Percentiles rank a stretch among this genome's conserved stretches.
These are phyloP conservation scores for Microsporum audouinii DNA, from an alignment of 2,329 filamentous ascomycete genomes.

Conservation along the genomic window DNA sequence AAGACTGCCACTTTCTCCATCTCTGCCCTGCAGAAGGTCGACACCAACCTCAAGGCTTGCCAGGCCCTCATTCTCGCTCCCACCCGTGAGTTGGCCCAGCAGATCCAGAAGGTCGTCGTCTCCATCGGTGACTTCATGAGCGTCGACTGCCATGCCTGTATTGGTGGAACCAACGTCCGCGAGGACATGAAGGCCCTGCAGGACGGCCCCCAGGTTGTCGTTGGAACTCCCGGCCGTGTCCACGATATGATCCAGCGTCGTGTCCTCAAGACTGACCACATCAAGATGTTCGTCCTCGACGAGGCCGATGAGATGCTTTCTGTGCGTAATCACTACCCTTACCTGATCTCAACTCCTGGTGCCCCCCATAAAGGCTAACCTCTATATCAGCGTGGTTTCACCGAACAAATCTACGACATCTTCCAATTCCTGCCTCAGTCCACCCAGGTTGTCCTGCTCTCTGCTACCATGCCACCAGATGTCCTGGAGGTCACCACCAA, in stretches of 20 bases:
- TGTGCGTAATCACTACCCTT: slow-evolving; percentile 18
- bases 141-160: slow-evolving; percentile 96
- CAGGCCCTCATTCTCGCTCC: slow-evolving; percentile 95
- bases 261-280: slow-evolving; percentile 60
- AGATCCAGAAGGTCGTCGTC: slow-evolving; percentile 98
- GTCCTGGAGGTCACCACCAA: slow-evolving; percentile 99
- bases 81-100: slow-evolving; percentile 89
- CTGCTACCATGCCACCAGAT: slow-evolving; percentile 97
- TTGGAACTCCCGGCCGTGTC: slow-evolving; percentile 91
- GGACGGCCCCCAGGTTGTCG: slow-evolving; percentile 95
- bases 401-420: slow-evolving; percentile 99
- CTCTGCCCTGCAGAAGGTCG: slow-evolving; percentile 97
- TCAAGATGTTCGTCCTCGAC: slow-evolving; percentile 69
- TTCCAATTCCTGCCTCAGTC: slow-evolving; percentile 97
- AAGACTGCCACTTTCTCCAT: slow-evolving; percentile 99
- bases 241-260: slow-evolving; percentile 71
- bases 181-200: slow-evolving; percentile 97
- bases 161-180: slow-evolving; percentile 93
- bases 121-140: slow-evolving; percentile 99
- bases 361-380: background rate
- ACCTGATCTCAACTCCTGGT: background rate
- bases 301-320: slow-evolving; percentile 77
- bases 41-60: slow-evolving; percentile 86
- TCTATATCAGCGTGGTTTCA: slow-evolving; percentile 71
- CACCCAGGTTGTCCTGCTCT: slow-evolving; percentile 95